Conservation (phyloP, 176 grass and related monocot species). For the barley (Hordeum vulgare) region MorexV3_pseudomolecules_assembly NC_058520.1:559240054-559240553, state of each 20-base stretch:
- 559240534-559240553: conserved; percentile 19
- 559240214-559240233: conserved; percentile 69
- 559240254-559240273: conserved; percentile 70
- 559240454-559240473: not conserved
- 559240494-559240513: conserved; percentile 38
- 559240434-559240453: not conserved
- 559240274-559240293: conserved; percentile 49
- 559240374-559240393: conserved; percentile 30
- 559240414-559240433: not conserved
- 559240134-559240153: conserved; percentile 35
- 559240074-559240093: conserved; percentile 57
- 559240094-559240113: conserved; percentile 85
- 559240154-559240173: conserved; percentile 37
- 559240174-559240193: conserved; percentile 70
- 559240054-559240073: conserved; percentile 21
- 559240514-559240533: conserved; percentile 21
- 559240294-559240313: conserved; percentile 44
- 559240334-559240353: conserved; percentile 25
- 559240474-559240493: not conserved
- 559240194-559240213: conserved; percentile 78
- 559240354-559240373: conserved; percentile 43
- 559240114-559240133: conserved; percentile 52
- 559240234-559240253: conserved; percentile 78
- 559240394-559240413: not conserved
- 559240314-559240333: conserved; percentile 15